Percentiles rank a stretch among this genome's conserved stretches.
phyloP scores from a whole-genome alignment of 1,139 yeast genomes.

The Suhomyces wounanorum region DNA sequence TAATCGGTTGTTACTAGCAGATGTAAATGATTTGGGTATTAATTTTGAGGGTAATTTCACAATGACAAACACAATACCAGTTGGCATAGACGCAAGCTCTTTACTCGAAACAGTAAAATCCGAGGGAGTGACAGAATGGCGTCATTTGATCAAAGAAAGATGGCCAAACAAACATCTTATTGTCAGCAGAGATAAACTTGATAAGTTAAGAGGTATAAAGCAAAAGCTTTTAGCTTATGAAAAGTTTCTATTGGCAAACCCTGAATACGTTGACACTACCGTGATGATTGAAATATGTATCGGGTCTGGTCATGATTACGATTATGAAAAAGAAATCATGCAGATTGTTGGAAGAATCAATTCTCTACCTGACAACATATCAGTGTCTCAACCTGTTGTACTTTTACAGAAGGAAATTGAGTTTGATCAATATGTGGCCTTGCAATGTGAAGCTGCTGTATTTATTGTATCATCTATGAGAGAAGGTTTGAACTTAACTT shows the following conservation, averaged over 20 bases:
- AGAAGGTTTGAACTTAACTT: constrained; percentile 95
- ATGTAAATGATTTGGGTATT: constrained; percentile 74
- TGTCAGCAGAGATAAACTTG: constrained; percentile 87
- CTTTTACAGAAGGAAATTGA: constrained; percentile 85
- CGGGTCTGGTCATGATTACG: constrained; percentile 54
- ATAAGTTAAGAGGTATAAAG: constrained; percentile 82
- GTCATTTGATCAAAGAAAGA: constrained; percentile 67
- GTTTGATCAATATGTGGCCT: constrained; percentile 85
- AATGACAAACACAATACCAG: constrained; percentile 69
- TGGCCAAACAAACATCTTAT: constrained; percentile 75
- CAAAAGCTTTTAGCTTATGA: constrained; percentile 90
- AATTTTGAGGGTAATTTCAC: constrained; percentile 68
- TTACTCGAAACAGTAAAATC: constrained; percentile 49
- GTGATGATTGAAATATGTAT: constrained; percentile 84
- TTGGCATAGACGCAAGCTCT: constrained; percentile 80
- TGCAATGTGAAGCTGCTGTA: constrained; percentile 80
- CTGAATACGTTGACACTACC: constrained; percentile 66
- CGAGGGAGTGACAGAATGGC: constrained; percentile 68
- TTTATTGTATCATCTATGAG: constrained; percentile 90
- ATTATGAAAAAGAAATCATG: constrained; percentile 71
- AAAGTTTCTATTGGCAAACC: constrained; percentile 67
- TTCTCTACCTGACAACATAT: constrained; percentile 68
- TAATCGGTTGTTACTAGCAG: constrained; percentile 79
- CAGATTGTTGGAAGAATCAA: constrained; percentile 84
- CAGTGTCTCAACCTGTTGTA: constrained; percentile 83